These are phyloP conservation scores for Penicillium sp. DNA, from an alignment of 2,329 filamentous ascomycete species.

Conservation along the genomic window DNA sequence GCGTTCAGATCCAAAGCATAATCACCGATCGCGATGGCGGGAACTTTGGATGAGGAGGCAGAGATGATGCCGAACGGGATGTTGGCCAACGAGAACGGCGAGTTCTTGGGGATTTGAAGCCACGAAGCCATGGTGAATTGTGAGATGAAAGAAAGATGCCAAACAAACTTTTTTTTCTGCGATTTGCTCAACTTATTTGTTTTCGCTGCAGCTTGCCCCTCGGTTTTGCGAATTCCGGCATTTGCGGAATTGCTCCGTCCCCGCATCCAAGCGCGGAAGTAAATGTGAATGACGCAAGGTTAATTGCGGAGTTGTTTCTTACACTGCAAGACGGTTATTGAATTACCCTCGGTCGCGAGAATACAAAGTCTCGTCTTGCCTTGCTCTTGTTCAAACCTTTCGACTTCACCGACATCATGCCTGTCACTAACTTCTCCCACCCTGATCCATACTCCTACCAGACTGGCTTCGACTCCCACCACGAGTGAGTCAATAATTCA, in stretches of 20 bases:
- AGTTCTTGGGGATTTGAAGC: slow-evolving; percentile 59
- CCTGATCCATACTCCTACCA: slow-evolving; percentile 73
- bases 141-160: neutral
- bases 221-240: slow-evolving; percentile 5
- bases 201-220: slow-evolving; percentile 5
- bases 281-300: slow-evolving; percentile 8
- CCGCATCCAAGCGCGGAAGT: slow-evolving; percentile 24
- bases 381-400: neutral
- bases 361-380: slow-evolving; percentile 12
- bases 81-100: slow-evolving; percentile 74
- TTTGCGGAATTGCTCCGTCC: slow-evolving; percentile 19
- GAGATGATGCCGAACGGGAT: slow-evolving; percentile 83
- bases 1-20: slow-evolving; percentile 67
- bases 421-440: slow-evolving; percentile 61
- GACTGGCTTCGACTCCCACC: slow-evolving; percentile 73
- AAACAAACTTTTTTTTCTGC: neutral
- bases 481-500: slow-evolving; percentile 60
- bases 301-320: slow-evolving; percentile 6
- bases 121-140: slow-evolving; percentile 51
- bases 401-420: slow-evolving; percentile 50
- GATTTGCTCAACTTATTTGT: neutral
- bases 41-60: slow-evolving; percentile 56
- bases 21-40: slow-evolving; percentile 71
- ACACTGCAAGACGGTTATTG: neutral
- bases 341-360: neutral